Evolutionary conservation across 2,329 filamentous ascomycete genomes (phyloP), one percentile per base, ranked within the genome.

Genomic region (Thelonectria olida): DNA sequence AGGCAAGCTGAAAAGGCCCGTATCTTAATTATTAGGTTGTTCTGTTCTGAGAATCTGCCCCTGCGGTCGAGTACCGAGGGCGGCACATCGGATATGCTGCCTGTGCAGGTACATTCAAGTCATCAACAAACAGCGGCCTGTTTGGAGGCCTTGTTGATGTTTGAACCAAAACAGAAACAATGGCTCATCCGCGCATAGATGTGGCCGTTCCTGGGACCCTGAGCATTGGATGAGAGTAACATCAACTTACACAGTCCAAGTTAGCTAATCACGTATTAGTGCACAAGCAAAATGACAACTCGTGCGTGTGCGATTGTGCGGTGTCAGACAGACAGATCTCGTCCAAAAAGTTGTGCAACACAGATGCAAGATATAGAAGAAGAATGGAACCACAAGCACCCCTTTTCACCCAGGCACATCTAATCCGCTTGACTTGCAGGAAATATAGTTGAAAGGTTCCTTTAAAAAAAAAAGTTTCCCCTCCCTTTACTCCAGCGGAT

Each of bases 1-100:
- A 64, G 68, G 60, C 65, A 64, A 71, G 67, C 64, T 71, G 69
- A 71, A 68, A 64, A 48, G 52, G 8, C n/a, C n/a, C n/a, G n/a
- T n/a, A n/a, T n/a, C n/a, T n/a, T n/a, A n/a, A n/a, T n/a, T n/a
- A n/a, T n/a, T n/a, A n/a, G n/a, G n/a, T n/a, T n/a, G n/a, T n/a
- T n/a, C n/a, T n/a, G n/a, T n/a, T n/a, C n/a, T n/a, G n/a, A n/a
- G n/a, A n/a, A n/a, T n/a, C n/a, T n/a, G n/a, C n/a, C n/a, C n/a
- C n/a, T n/a, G 19, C 17, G 54, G 48, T 25, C 23, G 49, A 54
- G 44, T 58, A 58, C 44, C 54, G 54, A 62, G 22, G 49, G 15
- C 45, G 17, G 59, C 23, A 36, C 47, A 53, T 57, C 36, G 42
- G 22, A 51, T 42, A 42, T 61, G 36, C 42, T 47, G 41, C n/a